These are phyloP conservation scores for Tritrichomonas musculus DNA, from an alignment of 208 protist species.

Conservation along the genomic window DNA sequence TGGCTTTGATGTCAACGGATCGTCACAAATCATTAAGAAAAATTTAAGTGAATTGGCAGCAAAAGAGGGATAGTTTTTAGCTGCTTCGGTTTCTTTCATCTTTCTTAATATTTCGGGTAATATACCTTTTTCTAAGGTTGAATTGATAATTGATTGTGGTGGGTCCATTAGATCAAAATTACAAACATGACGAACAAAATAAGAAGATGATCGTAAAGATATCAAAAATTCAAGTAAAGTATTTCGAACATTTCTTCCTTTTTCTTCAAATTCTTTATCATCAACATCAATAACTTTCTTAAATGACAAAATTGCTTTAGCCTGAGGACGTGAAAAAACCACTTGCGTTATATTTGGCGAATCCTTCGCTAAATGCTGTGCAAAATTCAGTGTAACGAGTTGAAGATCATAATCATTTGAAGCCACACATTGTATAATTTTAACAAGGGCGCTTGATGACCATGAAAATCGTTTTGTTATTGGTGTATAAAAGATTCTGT, in stretches of 20 bases:
- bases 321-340: not conserved
- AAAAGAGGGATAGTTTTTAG: not conserved
- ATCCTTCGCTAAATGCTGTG: not conserved
- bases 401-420: conserved; percentile 1
- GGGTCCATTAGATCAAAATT: not conserved
- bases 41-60: not conserved
- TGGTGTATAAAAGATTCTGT: not conserved
- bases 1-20: not conserved
- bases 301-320: not conserved
- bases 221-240: not conserved
- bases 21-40: not conserved
- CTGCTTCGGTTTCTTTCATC: not conserved
- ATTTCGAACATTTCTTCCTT: not conserved
- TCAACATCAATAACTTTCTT: not conserved
- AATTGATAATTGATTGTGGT: not conserved
- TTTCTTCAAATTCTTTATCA: not conserved
- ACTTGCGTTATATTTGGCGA: not conserved
- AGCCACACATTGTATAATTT: not conserved
- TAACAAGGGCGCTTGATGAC: not conserved
- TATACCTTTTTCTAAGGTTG: conserved; percentile 19
- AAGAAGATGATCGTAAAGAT: not conserved
- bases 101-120: not conserved
- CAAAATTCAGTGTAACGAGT: not conserved
- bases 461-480: not conserved
- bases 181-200: not conserved